Evolutionary conservation across 2,329 filamentous ascomycete species (phyloP).

Genomic region (Verticillium albo-atrum): DNA sequence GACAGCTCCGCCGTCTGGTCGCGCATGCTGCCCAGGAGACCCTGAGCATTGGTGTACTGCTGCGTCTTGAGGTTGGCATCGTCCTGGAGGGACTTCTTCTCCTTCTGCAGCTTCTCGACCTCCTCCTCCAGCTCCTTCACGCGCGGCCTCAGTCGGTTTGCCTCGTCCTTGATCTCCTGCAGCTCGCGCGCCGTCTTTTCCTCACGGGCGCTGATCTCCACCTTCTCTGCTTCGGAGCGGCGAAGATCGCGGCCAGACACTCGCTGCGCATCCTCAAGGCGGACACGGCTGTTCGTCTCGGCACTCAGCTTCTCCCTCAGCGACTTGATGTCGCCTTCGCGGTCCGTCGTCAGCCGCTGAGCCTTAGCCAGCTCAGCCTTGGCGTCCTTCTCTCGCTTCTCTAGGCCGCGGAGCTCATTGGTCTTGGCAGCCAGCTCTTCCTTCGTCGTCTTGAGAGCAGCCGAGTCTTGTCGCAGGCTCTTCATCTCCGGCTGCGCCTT

Average conservation of each 20-base stretch:
- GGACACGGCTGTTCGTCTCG: slow-evolving; percentile 66
- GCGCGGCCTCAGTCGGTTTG: slow-evolving; percentile 58
- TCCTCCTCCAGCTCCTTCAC: slow-evolving; percentile 70
- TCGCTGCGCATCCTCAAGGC: slow-evolving; percentile 74
- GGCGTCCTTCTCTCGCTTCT: slow-evolving; percentile 78
- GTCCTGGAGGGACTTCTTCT: slow-evolving; percentile 65
- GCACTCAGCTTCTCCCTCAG: slow-evolving; percentile 75
- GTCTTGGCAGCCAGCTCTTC: slow-evolving; percentile 62
- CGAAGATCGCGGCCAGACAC: slow-evolving; percentile 73
- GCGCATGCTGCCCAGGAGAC: slow-evolving; percentile 84
- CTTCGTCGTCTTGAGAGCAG: slow-evolving; percentile 67
- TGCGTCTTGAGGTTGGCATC: slow-evolving; percentile 80
- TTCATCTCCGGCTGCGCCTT: slow-evolving; percentile 85
- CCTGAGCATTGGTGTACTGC: slow-evolving; percentile 81
- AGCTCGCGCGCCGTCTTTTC: slow-evolving; percentile 72
- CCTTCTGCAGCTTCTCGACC: slow-evolving; percentile 60
- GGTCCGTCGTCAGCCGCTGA: slow-evolving; percentile 66
- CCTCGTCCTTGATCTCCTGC: slow-evolving; percentile 66
- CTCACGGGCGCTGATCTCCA: slow-evolving; percentile 67
- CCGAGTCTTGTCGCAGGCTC: slow-evolving; percentile 71
- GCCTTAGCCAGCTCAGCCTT: slow-evolving; percentile 67
- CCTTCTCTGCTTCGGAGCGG: slow-evolving; percentile 71
- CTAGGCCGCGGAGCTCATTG: slow-evolving; percentile 67
- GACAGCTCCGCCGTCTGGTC: slow-evolving; percentile 86
- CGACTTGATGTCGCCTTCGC: slow-evolving; percentile 71